Base-by-base conservation (phyloP, 805 yeast species). In the Saccharomyces mikatae region DNA sequence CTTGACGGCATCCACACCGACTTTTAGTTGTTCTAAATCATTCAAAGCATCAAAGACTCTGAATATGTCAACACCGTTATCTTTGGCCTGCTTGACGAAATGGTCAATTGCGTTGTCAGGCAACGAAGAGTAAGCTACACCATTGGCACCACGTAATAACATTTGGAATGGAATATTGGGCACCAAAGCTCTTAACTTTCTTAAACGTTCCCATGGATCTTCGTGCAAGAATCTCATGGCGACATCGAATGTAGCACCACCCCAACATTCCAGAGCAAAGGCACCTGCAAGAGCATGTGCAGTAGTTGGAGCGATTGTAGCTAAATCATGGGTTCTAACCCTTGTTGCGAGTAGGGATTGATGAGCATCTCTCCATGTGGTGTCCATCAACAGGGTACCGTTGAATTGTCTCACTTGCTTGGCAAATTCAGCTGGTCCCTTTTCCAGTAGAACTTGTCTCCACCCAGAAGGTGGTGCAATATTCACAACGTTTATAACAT, bases 311-410 rank as follows among this genome's bases (percentile, higher is more conserved):
- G 99, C 99, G 76, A 94, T 89, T 63, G 90, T 87, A 52, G 86
- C 76, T 67, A 94, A 76, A 73, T 94, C 99, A 62, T 87, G 80
- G 26, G 99, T 94, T 75, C 99, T 84, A 41, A 94, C 95, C 75
- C 99, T 87, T 46, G 99, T 94, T 9, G 99, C 99, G 67, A 94
- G 79, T 63, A 94, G 76, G 26, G 97, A 91, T 79, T 94, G 99
- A 75, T 94, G 99, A 41, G 99, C 99, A 74, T 94, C 99, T 83
- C 99, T 89, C 99, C 99, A 94, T 9, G 99, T 94, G 53, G 99
- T 94, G 73, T 94, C 99, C 89, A 95, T 94, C 65, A 94, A 75
- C 71, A 94, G 77, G 61, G 96, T 85, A 66, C 99, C 99, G 53
- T 88, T 76, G 74, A 82, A 84, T 17, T 75, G 72, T 71, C 97